These are phyloP conservation scores for Calonectria pteridis DNA, from an alignment of 2,329 filamentous ascomycete genomes.

Conservation along the genomic window DNA sequence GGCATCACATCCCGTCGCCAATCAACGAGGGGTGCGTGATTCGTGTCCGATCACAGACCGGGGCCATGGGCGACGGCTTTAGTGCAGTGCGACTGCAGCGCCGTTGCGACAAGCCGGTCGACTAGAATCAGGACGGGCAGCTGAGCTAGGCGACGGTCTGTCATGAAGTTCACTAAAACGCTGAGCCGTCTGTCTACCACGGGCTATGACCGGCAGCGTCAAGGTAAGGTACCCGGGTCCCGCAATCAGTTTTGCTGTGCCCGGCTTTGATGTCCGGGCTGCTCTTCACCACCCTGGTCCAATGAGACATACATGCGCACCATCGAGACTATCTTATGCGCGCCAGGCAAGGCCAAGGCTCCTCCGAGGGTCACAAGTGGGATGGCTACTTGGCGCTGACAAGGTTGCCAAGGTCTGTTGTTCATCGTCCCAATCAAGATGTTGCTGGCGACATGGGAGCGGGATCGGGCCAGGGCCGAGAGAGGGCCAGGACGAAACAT, in stretches of 20 bases:
- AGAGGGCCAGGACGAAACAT: constrained; percentile 23
- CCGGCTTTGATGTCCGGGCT: constrained; percentile 4
- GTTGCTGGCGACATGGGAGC: constrained; percentile 31
- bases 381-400: constrained; percentile 15
- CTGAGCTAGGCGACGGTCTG: constrained; percentile 11
- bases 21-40: constrained; percentile 30
- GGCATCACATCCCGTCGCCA: background rate
- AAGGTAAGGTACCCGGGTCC: constrained; percentile 42
- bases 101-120: constrained; percentile 39
- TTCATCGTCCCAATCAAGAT: constrained; percentile 7
- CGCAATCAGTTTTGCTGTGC: constrained; percentile 12
- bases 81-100: constrained; percentile 41
- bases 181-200: constrained; percentile 12
- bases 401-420: background rate
- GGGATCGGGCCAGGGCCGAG: constrained; percentile 20
- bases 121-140: constrained; percentile 7
- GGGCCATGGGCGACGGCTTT: constrained; percentile 27
- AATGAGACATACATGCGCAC: constrained; percentile 27
- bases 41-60: constrained; percentile 37
- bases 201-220: constrained; percentile 34
- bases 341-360: constrained; percentile 3
- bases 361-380: background rate
- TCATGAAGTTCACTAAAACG: constrained; percentile 8
- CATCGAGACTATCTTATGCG: constrained; percentile 22
- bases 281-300: constrained; percentile 11